Evolutionary conservation across 768 basidiomycete genomes (phyloP).

Genomic region (Leucosporidium scottii): DNA sequence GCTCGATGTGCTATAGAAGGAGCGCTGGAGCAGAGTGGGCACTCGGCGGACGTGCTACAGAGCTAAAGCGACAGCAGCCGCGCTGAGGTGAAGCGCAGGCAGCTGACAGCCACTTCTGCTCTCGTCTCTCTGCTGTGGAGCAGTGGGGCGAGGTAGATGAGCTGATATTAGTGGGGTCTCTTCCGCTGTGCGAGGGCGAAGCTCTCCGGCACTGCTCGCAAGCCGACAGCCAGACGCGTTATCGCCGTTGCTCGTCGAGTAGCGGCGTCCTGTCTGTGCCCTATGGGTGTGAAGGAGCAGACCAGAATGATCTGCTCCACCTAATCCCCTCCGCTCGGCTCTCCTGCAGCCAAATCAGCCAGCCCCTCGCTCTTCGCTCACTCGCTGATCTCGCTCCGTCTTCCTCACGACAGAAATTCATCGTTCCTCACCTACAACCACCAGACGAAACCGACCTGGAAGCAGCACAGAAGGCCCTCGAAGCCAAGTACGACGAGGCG

Average conservation of each 20-base stretch:
- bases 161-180: too few species aligned
- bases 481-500: constrained; percentile 82
- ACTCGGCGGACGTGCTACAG: neutral
- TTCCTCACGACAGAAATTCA: constrained; percentile 61
- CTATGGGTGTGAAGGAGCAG: too few species aligned
- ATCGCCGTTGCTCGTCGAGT: too few species aligned
- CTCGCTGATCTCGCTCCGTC: neutral
- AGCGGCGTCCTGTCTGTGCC: too few species aligned
- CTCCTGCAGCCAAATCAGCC: neutral
- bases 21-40: neutral
- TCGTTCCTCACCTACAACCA: constrained; percentile 82
- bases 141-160: too few species aligned
- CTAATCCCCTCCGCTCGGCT: neutral
- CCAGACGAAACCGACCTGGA: constrained; percentile 84
- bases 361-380: neutral
- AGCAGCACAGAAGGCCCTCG: constrained; percentile 72
- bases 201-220: too few species aligned
- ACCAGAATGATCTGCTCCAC: too few species aligned
- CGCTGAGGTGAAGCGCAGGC: neutral
- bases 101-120: neutral
- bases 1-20: neutral
- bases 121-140: too few species aligned
- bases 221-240: too few species aligned
- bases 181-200: too few species aligned
- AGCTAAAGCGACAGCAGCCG: neutral